A percentile compares a stretch with the other conserved stretches of the same genome.
Evolutionary conservation across 192 early-diverging fungal species (phyloP).

Genomic region (Diversispora epigaea): DNA sequence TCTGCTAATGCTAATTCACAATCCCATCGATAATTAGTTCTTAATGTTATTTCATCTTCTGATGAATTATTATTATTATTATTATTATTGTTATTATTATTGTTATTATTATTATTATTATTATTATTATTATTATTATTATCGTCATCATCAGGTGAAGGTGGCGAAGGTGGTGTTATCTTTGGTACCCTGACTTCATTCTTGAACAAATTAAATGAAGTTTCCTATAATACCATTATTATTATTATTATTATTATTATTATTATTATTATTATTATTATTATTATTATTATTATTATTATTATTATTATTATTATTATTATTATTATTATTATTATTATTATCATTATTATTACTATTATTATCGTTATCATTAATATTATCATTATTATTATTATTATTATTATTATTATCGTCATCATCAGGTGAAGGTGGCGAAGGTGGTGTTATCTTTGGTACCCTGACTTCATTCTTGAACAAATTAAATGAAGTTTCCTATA

Average conservation of each 20-base stretch:
- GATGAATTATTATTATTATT: conserved; percentile 22
- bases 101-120: no score
- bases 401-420: not conserved
- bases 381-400: no score
- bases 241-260: no score
- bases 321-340: not conserved
- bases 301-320: not conserved
- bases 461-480: conserved; percentile 35
- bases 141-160: no score
- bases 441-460: conserved; percentile 11
- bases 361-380: no score
- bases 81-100: no score
- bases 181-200: conserved; percentile 29
- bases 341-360: conserved; percentile 16
- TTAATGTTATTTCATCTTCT: conserved; percentile 29
- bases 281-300: no score
- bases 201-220: conserved; percentile 32
- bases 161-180: not conserved
- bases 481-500: conserved; percentile 36
- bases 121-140: conserved; percentile 17
- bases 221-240: conserved; percentile 28
- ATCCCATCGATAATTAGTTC: conserved; percentile 48
- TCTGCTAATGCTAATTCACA: conserved; percentile 47
- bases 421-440: not conserved
- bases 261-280: no score